phyloP scores from a whole-genome alignment of 352 stramenopile genomes.

The Globisporangium barbulae region DNA sequence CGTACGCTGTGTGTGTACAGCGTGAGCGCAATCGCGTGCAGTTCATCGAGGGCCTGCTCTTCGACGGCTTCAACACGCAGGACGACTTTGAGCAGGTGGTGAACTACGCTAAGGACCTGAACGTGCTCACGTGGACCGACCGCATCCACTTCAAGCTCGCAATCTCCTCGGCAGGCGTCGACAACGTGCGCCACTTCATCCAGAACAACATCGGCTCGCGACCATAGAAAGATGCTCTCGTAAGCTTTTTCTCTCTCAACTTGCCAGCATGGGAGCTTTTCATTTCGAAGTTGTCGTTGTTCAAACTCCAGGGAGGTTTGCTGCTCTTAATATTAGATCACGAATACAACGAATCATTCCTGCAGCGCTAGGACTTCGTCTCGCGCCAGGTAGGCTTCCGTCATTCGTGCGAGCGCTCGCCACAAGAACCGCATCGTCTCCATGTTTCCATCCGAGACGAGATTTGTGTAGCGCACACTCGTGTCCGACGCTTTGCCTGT shows the following conservation, averaged over 20 bases:
- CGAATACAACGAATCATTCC: too few relatives aligned
- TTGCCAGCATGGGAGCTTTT: background rate
- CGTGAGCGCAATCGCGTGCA: constrained; percentile 86
- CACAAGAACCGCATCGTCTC: too few relatives aligned
- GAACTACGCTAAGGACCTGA: constrained; percentile 56
- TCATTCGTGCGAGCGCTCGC: too few relatives aligned
- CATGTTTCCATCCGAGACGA: too few relatives aligned
- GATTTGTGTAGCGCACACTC: too few relatives aligned
- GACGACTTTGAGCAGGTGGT: constrained; percentile 82
- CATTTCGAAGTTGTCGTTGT: background rate
- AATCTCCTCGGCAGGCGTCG: constrained; percentile 57
- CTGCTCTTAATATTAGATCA: too few relatives aligned
- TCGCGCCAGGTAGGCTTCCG: too few relatives aligned
- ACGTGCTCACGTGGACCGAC: constrained; percentile 82
- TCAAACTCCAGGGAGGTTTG: too few relatives aligned
- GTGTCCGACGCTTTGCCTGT: too few relatives aligned
- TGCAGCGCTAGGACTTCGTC: too few relatives aligned
- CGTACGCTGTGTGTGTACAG: constrained; percentile 5
- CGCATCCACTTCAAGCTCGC: constrained; percentile 78
- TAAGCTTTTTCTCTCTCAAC: background rate
- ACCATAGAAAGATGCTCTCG: background rate
- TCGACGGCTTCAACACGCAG: constrained; percentile 85
- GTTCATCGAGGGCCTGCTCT: constrained; percentile 79
- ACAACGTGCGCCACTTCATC: constrained; percentile 70
- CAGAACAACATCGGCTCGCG: constrained; percentile 38